Evolutionary conservation across 2,329 filamentous ascomycete species (phyloP).

Genomic region (Cladorrhinum sp.): DNA sequence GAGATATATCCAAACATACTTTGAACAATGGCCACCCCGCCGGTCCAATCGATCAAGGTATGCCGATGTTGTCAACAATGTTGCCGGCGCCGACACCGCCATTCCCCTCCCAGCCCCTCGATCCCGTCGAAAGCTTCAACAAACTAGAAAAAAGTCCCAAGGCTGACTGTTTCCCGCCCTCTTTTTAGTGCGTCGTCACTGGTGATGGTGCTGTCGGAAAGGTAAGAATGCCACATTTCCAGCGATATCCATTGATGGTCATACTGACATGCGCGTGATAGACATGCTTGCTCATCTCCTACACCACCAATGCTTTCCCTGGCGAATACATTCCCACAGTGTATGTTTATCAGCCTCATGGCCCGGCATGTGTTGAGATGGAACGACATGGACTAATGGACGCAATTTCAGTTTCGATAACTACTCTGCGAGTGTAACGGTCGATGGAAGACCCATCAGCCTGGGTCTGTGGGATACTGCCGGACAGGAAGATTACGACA

Average conservation of each 20-base stretch:
- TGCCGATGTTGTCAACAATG: conserved; percentile 31
- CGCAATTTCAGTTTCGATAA: conserved; percentile 78
- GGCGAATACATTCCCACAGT: conserved; percentile 99
- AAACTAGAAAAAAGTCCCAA: conserved; percentile 7
- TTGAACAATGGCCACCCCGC: conserved; percentile 69
- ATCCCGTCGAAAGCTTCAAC: conserved; percentile 13
- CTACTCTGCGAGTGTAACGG: conserved; percentile 98
- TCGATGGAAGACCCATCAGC: conserved; percentile 96
- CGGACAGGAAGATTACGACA: conserved; percentile 97
- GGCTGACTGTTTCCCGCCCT: conserved; percentile 35
- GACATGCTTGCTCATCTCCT: conserved; percentile 99
- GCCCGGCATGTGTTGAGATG: background rate
- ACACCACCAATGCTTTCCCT: conserved; percentile 99
- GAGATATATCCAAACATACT: background rate
- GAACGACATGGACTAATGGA: conserved; percentile 25
- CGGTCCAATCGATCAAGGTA: conserved; percentile 90
- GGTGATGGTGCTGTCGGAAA: conserved; percentile 99
- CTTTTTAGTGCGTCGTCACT: conserved; percentile 85
- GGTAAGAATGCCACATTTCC: conserved; percentile 50
- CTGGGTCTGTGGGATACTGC: conserved; percentile 97
- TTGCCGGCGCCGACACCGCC: conserved; percentile 12
- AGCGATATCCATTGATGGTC: conserved; percentile 17
- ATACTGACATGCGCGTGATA: conserved; percentile 38
- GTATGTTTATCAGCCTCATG: conserved; percentile 48
- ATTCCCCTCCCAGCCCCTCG: conserved; percentile 4